phyloP scores from a whole-genome alignment of 495 filamentous ascomycete genomes.

The Penicillium pulvis region DNA sequence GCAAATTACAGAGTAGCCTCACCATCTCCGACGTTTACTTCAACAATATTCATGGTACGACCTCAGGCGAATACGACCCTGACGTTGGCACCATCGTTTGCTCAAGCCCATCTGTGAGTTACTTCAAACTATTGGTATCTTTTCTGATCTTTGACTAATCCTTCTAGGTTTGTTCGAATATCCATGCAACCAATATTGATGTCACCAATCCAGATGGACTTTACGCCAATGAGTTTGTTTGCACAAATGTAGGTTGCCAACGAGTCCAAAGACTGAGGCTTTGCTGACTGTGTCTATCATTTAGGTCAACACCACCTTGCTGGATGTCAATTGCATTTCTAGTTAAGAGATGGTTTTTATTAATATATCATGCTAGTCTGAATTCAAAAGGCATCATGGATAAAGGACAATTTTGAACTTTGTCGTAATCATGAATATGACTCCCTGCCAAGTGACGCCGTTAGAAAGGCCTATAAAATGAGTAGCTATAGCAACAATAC shows the following conservation, averaged over 20 bases:
- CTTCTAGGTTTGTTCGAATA: constrained; percentile 52
- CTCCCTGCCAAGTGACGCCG: no score
- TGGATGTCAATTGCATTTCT: constrained; percentile 47
- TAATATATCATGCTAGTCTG: background rate
- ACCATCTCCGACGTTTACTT: constrained; percentile 59
- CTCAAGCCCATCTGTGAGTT: constrained; percentile 49
- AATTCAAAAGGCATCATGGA: background rate
- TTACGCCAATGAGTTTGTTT: constrained; percentile 44
- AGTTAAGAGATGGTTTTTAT: background rate
- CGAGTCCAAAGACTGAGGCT: background rate
- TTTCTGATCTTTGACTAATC: constrained; percentile 3
- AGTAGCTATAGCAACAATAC: no score
- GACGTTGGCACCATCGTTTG: constrained; percentile 59
- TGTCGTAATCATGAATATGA: background rate
- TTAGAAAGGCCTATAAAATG: no score
- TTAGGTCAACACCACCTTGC: constrained; percentile 38
- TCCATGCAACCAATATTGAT: constrained; percentile 52
- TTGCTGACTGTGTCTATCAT: background rate
- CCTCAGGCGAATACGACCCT: constrained; percentile 52
- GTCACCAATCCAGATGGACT: constrained; percentile 54
- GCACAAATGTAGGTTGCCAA: constrained; percentile 49
- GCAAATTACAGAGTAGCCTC: constrained; percentile 44
- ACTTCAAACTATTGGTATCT: background rate
- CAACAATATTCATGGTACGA: constrained; percentile 56
- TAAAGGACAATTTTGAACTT: background rate